Percentiles rank a stretch among this genome's conserved stretches.
Conservation (phyloP, 2,329 filamentous ascomycete species). For the Fusarium gaditjirri region DNA sequence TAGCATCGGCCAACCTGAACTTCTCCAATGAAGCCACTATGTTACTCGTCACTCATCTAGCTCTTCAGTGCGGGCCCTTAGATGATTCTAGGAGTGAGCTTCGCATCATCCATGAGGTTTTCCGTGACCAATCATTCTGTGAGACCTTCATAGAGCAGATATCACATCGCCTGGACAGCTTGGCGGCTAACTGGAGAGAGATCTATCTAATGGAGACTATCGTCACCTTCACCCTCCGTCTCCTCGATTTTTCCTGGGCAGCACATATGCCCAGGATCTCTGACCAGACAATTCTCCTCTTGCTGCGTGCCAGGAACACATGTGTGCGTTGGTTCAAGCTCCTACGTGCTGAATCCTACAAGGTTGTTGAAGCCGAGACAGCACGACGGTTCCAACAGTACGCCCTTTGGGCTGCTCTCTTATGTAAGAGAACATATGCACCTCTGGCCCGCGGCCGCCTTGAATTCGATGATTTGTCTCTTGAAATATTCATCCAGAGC, state of each 20-base stretch:
- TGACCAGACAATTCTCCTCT: slow-evolving; percentile 2
- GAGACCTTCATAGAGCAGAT: slow-evolving; percentile 59
- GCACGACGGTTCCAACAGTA: slow-evolving; percentile 54
- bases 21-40: slow-evolving; percentile 67
- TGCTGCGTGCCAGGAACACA: slow-evolving; percentile 42
- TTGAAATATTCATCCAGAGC: slow-evolving; percentile 38
- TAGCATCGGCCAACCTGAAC: slow-evolving; percentile 66
- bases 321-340: slow-evolving; percentile 61
- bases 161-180: slow-evolving; percentile 52
- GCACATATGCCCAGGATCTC: not conserved
- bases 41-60: slow-evolving; percentile 61
- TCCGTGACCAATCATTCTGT: slow-evolving; percentile 63
- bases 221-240: slow-evolving; percentile 61
- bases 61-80: slow-evolving; percentile 64
- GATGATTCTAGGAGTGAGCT: slow-evolving; percentile 40
- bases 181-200: slow-evolving; percentile 70
- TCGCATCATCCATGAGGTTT: slow-evolving; percentile 60
- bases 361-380: slow-evolving; percentile 50
- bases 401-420: slow-evolving; percentile 64
- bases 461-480: slow-evolving; percentile 13
- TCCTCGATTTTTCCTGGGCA: slow-evolving; percentile 35
- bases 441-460: slow-evolving; percentile 1
- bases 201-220: slow-evolving; percentile 66
- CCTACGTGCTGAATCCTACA: slow-evolving; percentile 58
- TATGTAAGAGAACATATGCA: slow-evolving; percentile 59